Conservation (phyloP, 148 eudicot genomes). For the Chenopodium berlandieri region DNA sequence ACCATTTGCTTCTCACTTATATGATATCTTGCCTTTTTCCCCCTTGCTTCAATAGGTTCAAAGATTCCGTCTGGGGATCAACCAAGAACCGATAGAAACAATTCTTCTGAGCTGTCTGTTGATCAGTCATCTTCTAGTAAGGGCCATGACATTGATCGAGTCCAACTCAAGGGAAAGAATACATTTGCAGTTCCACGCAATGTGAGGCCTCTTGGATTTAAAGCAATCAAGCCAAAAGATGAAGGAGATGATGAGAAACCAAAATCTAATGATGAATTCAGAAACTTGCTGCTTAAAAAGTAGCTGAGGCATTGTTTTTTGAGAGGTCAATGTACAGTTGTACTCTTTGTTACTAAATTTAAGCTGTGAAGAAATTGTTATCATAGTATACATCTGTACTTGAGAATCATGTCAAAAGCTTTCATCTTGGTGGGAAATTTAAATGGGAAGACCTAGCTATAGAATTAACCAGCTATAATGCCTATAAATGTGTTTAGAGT, state of each 20-base stretch:
- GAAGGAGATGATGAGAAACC: slow-evolving; percentile 55
- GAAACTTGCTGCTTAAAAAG: slow-evolving; percentile 63
- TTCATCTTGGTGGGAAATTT: background rate
- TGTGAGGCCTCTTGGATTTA: slow-evolving; percentile 59
- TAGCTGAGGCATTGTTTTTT: slow-evolving; percentile 8
- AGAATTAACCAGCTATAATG: background rate
- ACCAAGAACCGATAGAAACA: background rate
- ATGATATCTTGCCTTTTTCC: background rate
- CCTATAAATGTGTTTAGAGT: background rate
- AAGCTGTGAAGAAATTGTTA: background rate
- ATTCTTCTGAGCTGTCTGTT: slow-evolving; percentile 22
- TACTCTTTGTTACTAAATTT: background rate
- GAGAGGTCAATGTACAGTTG: slow-evolving; percentile 20
- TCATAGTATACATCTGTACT: background rate
- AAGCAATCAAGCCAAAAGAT: slow-evolving; percentile 33
- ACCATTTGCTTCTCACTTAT: background rate
- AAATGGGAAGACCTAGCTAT: background rate
- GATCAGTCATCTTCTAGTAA: slow-evolving; percentile 22
- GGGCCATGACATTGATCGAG: slow-evolving; percentile 23
- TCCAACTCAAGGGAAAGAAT: slow-evolving; percentile 68
- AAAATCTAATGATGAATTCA: slow-evolving; percentile 87
- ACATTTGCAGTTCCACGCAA: slow-evolving; percentile 85
- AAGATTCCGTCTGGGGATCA: background rate
- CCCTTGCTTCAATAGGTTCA: slow-evolving; percentile 19
- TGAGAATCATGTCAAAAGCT: background rate